Base-by-base conservation (phyloP, 176 grass and related monocot genomes). In the Cenchrus fungigraminus region DNA sequence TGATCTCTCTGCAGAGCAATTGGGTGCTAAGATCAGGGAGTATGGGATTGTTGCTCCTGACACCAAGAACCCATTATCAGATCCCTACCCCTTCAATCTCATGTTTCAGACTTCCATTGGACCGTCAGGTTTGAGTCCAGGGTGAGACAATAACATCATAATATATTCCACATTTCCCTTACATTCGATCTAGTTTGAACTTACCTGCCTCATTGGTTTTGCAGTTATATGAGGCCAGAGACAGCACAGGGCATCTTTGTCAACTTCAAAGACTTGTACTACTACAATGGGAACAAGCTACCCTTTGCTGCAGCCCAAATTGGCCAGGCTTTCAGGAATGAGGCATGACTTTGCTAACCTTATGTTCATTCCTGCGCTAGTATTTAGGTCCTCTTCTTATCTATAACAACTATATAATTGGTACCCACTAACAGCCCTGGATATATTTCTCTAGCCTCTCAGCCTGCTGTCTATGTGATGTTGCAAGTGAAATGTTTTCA, bases 51-150 rank as follows among this genome's bases (percentile, higher is more conserved):
- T 79, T 79, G 95, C 95, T 40, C 92, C 95, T n/a, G 95, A 97
- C 80, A 97, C 95, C 61, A 97, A 95, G 79, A 97, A 97, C 67
- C 61, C 61, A 25, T 78, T 97, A 32, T 95, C 92, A 64, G 89
- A 91, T 66, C 95, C 92, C 0, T 97, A 97, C 66, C 95, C 95
- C 19, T 97, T 97, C 80, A 97, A 97, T 91, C 92, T 97, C 59
- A 97, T 97, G 95, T 97, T 97, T 80, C 95, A 97, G 85, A 97
- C 95, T 34, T 97, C 91, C n/a, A 97, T 97, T 93, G 95, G 95
- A 52, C 95, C 95, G 12, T 89, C 95, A 67, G 87, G 95, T 69
- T 84, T 97, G 70, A 97, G 86, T 37, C 50, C 87, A 45, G 95
- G 92, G 95, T 97, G 67, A 95, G 92, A 25, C 67, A 80, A 82